Evolutionary conservation across 225 moss, liverwort and hornwort species (phyloP).

Genomic region (Bryoerythrophyllum caledonicum): DNA sequence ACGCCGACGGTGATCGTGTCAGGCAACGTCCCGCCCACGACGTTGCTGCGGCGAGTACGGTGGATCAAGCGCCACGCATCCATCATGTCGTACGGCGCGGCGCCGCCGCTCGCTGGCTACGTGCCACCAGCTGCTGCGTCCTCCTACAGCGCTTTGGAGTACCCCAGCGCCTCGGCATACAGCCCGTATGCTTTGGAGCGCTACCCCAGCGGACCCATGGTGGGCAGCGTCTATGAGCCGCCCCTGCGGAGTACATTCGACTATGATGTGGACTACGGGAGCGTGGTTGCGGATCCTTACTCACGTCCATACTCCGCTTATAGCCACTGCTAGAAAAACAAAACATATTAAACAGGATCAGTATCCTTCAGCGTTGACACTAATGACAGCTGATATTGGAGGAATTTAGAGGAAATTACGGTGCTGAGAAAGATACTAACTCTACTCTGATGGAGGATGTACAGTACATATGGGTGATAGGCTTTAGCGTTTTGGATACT

Average conservation of each 20-base stretch:
- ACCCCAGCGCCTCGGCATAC: neutral
- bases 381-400: neutral
- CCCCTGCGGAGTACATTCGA: constrained; percentile 1
- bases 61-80: constrained; percentile 44
- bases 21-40: constrained; percentile 29
- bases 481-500: too few relatives aligned
- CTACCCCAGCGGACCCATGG: constrained; percentile 18
- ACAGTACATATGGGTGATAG: too few relatives aligned
- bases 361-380: too few relatives aligned
- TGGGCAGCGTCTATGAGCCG: neutral
- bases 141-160: too few relatives aligned
- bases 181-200: constrained; percentile 18
- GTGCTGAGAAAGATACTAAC: too few relatives aligned
- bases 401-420: neutral
- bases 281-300: constrained; percentile 3
- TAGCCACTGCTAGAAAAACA: constrained; percentile 31
- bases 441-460: too few relatives aligned
- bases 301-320: constrained; percentile 24
- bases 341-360: too few relatives aligned
- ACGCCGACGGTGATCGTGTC: constrained; percentile 47
- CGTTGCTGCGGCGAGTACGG: constrained; percentile 42
- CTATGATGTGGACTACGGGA: constrained; percentile 9
- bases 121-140: too few relatives aligned
- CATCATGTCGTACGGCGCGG: constrained; percentile 38
- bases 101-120: too few relatives aligned